These are phyloP conservation scores for Typha latifolia DNA, from an alignment of 176 grass and related monocot genomes.

Conservation along the genomic window DNA sequence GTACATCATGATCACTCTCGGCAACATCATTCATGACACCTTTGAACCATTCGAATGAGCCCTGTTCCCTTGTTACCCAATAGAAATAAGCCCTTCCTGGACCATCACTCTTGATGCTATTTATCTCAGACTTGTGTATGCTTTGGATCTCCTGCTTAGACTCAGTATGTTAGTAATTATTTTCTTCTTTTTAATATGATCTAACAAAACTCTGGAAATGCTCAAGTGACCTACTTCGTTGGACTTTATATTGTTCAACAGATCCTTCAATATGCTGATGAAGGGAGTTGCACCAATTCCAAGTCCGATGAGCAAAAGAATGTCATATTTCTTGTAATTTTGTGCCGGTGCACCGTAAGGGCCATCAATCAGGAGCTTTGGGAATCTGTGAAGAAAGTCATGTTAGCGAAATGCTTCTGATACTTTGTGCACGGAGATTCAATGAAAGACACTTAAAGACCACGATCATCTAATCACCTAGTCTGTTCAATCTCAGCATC, in stretches of 20 bases:
- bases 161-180: slow-evolving; percentile 18
- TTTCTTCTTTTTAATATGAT: slow-evolving; percentile 11
- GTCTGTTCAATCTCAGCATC: slow-evolving; percentile 58
- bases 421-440: neutral
- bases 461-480: slow-evolving; percentile 38
- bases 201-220: slow-evolving; percentile 9
- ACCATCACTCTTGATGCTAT: slow-evolving; percentile 50
- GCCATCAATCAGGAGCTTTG: slow-evolving; percentile 78
- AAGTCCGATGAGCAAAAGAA: slow-evolving; percentile 89
- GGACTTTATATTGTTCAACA: slow-evolving; percentile 68
- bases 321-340: slow-evolving; percentile 99
- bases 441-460: slow-evolving; percentile 8
- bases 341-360: slow-evolving; percentile 94
- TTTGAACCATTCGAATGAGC: slow-evolving; percentile 99
- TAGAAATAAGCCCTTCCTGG: slow-evolving; percentile 98
- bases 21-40: slow-evolving; percentile 98
- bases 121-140: slow-evolving; percentile 49
- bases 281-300: slow-evolving; percentile 97
- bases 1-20: slow-evolving; percentile 74
- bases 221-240: slow-evolving; percentile 48
- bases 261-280: slow-evolving; percentile 98
- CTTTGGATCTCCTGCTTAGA: slow-evolving; percentile 47
- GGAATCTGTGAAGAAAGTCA: slow-evolving; percentile 41
- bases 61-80: slow-evolving; percentile 98
- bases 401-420: slow-evolving; percentile 7